Percentiles rank a stretch among this genome's conserved stretches.
Evolutionary conservation across 2,329 filamentous ascomycete genomes (phyloP).

Genomic region (Diaporthe capsici): DNA sequence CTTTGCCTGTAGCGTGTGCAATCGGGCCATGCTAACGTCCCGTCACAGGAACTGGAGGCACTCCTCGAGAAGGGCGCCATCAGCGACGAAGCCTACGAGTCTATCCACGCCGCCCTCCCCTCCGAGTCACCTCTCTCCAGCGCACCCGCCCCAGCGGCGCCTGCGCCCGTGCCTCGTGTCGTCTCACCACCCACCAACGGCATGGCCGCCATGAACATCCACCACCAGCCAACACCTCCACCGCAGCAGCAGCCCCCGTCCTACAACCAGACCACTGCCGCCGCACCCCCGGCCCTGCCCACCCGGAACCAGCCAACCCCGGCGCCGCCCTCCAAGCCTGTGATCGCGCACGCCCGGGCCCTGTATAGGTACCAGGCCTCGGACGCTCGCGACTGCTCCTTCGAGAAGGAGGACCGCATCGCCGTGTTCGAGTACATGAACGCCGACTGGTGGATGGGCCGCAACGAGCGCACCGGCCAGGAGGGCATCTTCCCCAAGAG

Average conservation of each 20-base stretch:
- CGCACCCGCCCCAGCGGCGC: conserved; percentile 58
- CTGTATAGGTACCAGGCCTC: conserved; percentile 86
- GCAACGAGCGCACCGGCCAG: conserved; percentile 83
- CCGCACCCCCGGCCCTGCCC: conserved; percentile 49
- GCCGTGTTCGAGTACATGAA: conserved; percentile 94
- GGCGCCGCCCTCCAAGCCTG: conserved; percentile 63
- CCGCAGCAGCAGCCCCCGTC: conserved; percentile 60
- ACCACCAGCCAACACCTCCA: conserved; percentile 54
- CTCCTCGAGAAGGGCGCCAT: conserved; percentile 88
- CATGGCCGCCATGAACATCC: conserved; percentile 59
- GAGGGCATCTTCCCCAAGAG: conserved; percentile 97
- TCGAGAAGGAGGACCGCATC: conserved; percentile 85
- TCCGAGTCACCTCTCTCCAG: conserved; percentile 73
- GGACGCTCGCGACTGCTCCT: conserved; percentile 84
- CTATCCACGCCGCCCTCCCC: conserved; percentile 82
- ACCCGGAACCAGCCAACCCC: conserved; percentile 51
- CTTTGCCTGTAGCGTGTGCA: background rate
- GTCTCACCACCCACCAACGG: conserved; percentile 52
- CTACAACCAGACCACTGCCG: conserved; percentile 63
- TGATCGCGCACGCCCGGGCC: conserved; percentile 82
- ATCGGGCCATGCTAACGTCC: conserved; percentile 41
- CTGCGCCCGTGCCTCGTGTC: conserved; percentile 45
- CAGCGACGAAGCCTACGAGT: conserved; percentile 79
- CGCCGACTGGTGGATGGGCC: conserved; percentile 95
- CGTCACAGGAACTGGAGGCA: conserved; percentile 86